Percentiles rank a stretch among this genome's conserved stretches.
Conservation (phyloP, 306 rosid genomes). For the Argentina anserina region DNA sequence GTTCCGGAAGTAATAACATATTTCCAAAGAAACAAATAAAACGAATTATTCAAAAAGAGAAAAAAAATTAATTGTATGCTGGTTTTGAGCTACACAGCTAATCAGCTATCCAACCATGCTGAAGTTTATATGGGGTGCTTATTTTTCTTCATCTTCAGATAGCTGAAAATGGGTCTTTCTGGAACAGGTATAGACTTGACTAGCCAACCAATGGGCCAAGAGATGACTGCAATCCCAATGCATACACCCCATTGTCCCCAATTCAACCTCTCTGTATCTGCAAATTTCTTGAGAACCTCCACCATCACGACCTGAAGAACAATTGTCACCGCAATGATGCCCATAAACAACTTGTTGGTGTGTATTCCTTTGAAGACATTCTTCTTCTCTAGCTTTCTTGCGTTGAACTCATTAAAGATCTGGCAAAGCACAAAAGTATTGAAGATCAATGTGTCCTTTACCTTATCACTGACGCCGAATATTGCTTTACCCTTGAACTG, state of each 20-base stretch:
- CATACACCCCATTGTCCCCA: conserved; percentile 38
- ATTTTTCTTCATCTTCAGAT: conserved; percentile 1
- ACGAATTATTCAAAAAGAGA: too few species aligned
- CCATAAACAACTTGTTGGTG: conserved; percentile 35
- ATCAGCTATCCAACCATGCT: too few species aligned
- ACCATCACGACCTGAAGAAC: conserved; percentile 39
- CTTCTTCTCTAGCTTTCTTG: conserved; percentile 38
- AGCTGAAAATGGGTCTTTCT: conserved; percentile 20
- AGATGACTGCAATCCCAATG: conserved; percentile 23
- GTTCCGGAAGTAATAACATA: too few species aligned
- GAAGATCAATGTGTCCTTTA: conserved; percentile 38
- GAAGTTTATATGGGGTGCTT: not conserved
- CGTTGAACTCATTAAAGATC: conserved; percentile 40
- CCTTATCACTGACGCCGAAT: conserved; percentile 20
- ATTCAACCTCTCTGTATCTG: conserved; percentile 32
- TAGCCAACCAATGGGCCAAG: conserved; percentile 42
- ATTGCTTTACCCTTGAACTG: conserved; percentile 27
- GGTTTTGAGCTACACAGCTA: too few species aligned
- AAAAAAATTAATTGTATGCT: too few species aligned
- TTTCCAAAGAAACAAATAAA: too few species aligned
- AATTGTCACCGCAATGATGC: conserved; percentile 23
- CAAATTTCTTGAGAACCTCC: conserved; percentile 38
- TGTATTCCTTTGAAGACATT: conserved; percentile 36
- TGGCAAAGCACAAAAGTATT: conserved; percentile 39
- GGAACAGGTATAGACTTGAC: conserved; percentile 34